Percentiles rank a stretch among this genome's conserved stretches.
phyloP scores from a whole-genome alignment of 768 basidiomycete species.

The Dioszegia hungarica region DNA sequence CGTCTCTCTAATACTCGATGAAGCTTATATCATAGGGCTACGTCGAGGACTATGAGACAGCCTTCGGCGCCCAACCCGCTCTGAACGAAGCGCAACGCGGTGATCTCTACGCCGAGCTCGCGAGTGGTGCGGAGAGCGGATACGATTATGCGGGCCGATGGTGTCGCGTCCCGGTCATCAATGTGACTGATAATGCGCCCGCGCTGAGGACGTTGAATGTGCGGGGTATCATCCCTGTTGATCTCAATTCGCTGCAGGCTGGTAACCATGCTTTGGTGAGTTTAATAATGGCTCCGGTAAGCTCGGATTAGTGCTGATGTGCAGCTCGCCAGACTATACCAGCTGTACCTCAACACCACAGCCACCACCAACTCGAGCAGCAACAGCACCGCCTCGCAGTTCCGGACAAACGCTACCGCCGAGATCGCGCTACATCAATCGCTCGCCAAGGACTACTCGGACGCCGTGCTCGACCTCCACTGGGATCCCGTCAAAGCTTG shows the following conservation, averaged over 20 bases:
- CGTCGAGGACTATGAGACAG: constrained; percentile 67
- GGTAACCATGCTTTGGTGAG: constrained; percentile 34
- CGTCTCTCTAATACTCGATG: not conserved
- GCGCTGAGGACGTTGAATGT: constrained; percentile 69
- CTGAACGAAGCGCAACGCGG: constrained; percentile 61
- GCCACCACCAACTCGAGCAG: constrained; percentile 16
- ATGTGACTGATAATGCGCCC: constrained; percentile 53
- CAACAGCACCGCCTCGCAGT: not conserved
- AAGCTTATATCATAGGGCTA: constrained; percentile 33
- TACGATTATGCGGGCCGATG: constrained; percentile 50
- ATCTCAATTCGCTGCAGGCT: constrained; percentile 82
- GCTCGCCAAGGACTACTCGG: constrained; percentile 59
- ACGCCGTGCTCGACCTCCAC: constrained; percentile 74
- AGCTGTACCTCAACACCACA: constrained; percentile 19
- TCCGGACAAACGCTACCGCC: constrained; percentile 13
- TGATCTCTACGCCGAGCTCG: constrained; percentile 78
- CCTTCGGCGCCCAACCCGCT: constrained; percentile 57
- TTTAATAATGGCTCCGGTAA: not conserved
- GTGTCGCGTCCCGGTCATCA: constrained; percentile 51
- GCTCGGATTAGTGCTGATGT: constrained; percentile 51
- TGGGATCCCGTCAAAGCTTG: constrained; percentile 62
- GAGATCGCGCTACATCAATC: constrained; percentile 55
- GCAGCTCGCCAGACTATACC: constrained; percentile 45
- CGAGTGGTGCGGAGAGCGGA: constrained; percentile 76
- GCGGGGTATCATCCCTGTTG: constrained; percentile 64